These are phyloP conservation scores for Platismatia glauca DNA, from an alignment of 495 filamentous ascomycete genomes.

Conservation along the genomic window DNA sequence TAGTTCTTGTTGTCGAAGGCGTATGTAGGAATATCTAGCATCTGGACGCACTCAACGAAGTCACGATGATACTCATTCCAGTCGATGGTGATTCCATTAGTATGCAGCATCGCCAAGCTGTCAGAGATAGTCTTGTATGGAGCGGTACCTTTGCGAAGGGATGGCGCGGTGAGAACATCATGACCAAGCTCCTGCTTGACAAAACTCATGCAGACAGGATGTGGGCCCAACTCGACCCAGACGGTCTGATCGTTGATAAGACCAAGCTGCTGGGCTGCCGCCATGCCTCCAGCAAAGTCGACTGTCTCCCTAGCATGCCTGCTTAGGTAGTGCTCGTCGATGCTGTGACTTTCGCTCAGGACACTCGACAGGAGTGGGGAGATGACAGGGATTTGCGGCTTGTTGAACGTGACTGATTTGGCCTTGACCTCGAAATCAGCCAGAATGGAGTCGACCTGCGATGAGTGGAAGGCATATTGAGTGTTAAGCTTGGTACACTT, in stretches of 20 bases:
- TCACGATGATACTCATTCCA: conserved; percentile 60
- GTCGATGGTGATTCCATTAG: conserved; percentile 47
- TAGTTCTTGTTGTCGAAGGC: conserved; percentile 61
- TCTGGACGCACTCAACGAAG: conserved; percentile 38
- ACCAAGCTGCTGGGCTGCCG: conserved; percentile 36
- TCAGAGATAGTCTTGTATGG: conserved; percentile 46
- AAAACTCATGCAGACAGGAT: conserved; percentile 51
- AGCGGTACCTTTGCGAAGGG: conserved; percentile 30
- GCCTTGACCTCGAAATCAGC: conserved; percentile 55
- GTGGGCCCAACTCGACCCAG: conserved; percentile 51
- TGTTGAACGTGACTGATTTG: conserved; percentile 47
- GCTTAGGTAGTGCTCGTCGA: conserved; percentile 35
- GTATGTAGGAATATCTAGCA: conserved; percentile 56
- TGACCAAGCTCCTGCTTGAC: conserved; percentile 48
- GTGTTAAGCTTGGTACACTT: conserved; percentile 64
- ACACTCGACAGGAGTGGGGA: conserved; percentile 59
- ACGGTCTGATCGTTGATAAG: conserved; percentile 39
- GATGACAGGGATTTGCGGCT: conserved; percentile 58
- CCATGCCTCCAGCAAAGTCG: conserved; percentile 24
- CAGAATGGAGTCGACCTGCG: conserved; percentile 69
- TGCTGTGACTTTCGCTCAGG: conserved; percentile 40
- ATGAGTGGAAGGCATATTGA: conserved; percentile 74
- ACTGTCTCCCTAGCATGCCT: conserved; percentile 25
- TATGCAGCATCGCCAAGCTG: conserved; percentile 46
- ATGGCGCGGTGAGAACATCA: conserved; percentile 40